phyloP scores from a whole-genome alignment of 257 asterid genomes.

The Gardenia jasminoides region DNA sequence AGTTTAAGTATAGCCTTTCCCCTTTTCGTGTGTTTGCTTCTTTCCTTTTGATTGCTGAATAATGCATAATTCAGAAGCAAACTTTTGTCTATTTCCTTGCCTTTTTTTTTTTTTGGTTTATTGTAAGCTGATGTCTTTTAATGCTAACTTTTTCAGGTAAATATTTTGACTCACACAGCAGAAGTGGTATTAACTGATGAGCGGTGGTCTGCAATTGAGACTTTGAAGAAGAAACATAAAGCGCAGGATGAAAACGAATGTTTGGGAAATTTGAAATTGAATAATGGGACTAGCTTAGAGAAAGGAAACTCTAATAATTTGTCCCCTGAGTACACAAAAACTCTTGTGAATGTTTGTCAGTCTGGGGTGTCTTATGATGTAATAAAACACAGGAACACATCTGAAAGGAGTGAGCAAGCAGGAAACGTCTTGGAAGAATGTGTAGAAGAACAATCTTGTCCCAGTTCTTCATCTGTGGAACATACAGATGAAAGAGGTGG shows the following conservation, averaged over 20 bases:
- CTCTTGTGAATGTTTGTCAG: slow-evolving; percentile 4
- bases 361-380: neutral
- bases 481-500: slow-evolving; percentile 42
- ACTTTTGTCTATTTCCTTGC: neutral
- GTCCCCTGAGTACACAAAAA: slow-evolving; percentile 3
- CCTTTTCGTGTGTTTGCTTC: neutral
- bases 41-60: neutral
- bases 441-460: neutral
- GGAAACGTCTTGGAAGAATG: neutral
- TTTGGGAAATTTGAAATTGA: slow-evolving; percentile 7
- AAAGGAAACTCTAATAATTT: neutral
- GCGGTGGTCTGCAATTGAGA: slow-evolving; percentile 55
- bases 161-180: slow-evolving; percentile 83
- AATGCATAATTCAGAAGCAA: neutral
- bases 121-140: slow-evolving; percentile 8
- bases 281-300: neutral
- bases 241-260: slow-evolving; percentile 69
- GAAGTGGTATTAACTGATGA: slow-evolving; percentile 54
- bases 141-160: slow-evolving; percentile 52
- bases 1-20: neutral
- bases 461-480: slow-evolving; percentile 15
- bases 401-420: slow-evolving; percentile 2
- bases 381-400: neutral
- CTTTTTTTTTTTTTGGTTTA: neutral
- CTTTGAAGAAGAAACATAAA: slow-evolving; percentile 63